Evolutionary conservation across 352 stramenopile genomes (phyloP).

Genomic region (Pythium oligandrum): DNA sequence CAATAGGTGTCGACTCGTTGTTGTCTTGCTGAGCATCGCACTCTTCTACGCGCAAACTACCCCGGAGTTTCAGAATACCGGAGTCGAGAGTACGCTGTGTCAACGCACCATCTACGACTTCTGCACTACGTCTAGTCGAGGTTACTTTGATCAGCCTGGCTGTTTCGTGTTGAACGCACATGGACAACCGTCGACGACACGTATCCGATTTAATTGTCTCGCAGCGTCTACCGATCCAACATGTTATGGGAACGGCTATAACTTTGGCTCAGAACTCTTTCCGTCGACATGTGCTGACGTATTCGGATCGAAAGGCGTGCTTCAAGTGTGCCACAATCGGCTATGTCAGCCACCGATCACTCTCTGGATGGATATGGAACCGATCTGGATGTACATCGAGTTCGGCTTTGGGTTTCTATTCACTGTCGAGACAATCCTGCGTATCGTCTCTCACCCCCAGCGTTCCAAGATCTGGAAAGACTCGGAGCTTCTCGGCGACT

Average conservation of each 20-base stretch:
- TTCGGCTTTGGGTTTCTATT: no score
- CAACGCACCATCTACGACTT: slow-evolving; percentile 33
- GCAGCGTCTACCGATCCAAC: slow-evolving; percentile 6
- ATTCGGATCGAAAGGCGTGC: slow-evolving; percentile 18
- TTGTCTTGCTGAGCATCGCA: slow-evolving; percentile 36
- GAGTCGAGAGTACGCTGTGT: slow-evolving; percentile 32
- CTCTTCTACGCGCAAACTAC: slow-evolving; percentile 58
- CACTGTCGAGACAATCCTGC: no score
- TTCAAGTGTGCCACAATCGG: slow-evolving; percentile 33
- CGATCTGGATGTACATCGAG: no score
- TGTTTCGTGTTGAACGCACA: slow-evolving; percentile 29
- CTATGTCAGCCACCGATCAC: slow-evolving; percentile 32
- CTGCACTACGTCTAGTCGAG: slow-evolving; percentile 13
- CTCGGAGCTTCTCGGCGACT: no score
- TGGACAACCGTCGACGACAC: slow-evolving; percentile 11
- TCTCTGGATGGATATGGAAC: slow-evolving; percentile 33
- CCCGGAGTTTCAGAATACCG: slow-evolving; percentile 42
- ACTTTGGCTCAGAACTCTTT: slow-evolving; percentile 30
- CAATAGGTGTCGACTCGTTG: slow-evolving; percentile 27
- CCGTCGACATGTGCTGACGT: slow-evolving; percentile 16
- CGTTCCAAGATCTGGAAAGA: no score
- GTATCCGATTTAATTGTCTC: slow-evolving; percentile 27
- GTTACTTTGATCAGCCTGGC: slow-evolving; percentile 22
- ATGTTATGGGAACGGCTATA: slow-evolving; percentile 26
- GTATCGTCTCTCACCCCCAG: no score